A percentile compares a stretch with the other conserved stretches of the same genome.
Evolutionary conservation across 345 rosid species (phyloP).

Genomic region (Barbarea vulgaris): DNA sequence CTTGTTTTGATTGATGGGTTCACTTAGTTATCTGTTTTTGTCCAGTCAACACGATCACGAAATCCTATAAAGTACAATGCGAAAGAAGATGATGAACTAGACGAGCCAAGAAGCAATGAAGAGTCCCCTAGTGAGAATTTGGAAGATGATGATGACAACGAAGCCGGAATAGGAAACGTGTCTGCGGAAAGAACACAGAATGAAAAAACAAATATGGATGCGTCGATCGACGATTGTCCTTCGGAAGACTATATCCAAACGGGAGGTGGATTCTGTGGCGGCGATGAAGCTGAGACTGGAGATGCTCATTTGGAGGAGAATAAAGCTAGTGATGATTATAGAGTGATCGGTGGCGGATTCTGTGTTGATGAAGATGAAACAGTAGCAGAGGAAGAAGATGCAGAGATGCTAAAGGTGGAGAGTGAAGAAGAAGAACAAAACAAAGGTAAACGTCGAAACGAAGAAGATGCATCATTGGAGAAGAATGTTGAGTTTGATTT

Average conservation of each 20-base stretch:
- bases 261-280: constrained; percentile 64
- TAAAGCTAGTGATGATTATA: constrained; percentile 48
- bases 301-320: constrained; percentile 36
- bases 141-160: constrained; percentile 38
- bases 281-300: constrained; percentile 51
- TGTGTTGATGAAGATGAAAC: constrained; percentile 58
- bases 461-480: constrained; percentile 12
- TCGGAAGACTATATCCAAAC: constrained; percentile 44
- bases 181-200: constrained; percentile 24
- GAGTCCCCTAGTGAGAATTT: constrained; percentile 31
- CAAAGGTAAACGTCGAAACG: constrained; percentile 28
- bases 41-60: constrained; percentile 68
- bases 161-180: constrained; percentile 19
- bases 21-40: constrained; percentile 25
- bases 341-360: constrained; percentile 69
- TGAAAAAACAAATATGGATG: constrained; percentile 23
- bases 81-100: constrained; percentile 51
- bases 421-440: constrained; percentile 18
- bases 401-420: constrained; percentile 30
- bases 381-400: constrained; percentile 27
- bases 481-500: constrained; percentile 23
- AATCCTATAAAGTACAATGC: constrained; percentile 56
- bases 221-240: constrained; percentile 13
- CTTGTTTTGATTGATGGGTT: neutral
- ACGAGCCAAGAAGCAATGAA: constrained; percentile 34